Conservation (phyloP, 163 green algal species). For the Volvox carteri region DNA sequence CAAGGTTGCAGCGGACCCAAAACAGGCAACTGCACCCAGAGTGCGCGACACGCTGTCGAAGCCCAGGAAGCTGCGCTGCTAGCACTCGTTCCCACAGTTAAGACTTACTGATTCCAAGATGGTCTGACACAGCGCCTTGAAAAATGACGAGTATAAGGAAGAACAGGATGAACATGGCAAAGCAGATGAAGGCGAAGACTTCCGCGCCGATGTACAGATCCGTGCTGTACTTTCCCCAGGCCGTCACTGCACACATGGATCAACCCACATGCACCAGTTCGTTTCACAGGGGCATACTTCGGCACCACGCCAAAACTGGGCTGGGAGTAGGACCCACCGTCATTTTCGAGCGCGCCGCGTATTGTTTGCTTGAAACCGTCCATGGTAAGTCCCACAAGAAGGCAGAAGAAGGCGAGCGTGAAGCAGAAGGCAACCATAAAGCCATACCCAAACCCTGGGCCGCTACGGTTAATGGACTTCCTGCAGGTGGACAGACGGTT, state of each 20-base stretch:
- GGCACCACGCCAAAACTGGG: too few relatives aligned
- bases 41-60: too few relatives aligned
- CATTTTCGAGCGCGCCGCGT: neutral
- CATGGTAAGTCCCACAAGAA: constrained; percentile 62
- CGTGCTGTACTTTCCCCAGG: constrained; percentile 60
- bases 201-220: constrained; percentile 59
- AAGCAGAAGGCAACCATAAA: constrained; percentile 68
- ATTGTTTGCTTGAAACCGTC: constrained; percentile 55
- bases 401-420: constrained; percentile 61
- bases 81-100: too few relatives aligned
- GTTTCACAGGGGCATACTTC: too few relatives aligned
- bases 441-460: constrained; percentile 65
- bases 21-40: too few relatives aligned
- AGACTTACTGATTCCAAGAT: constrained; percentile 69
- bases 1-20: too few relatives aligned
- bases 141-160: constrained; percentile 60
- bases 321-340: neutral
- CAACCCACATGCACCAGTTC: neutral
- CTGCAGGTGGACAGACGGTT: too few relatives aligned
- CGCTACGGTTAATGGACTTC: constrained; percentile 65
- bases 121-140: constrained; percentile 56
- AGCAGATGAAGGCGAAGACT: constrained; percentile 62
- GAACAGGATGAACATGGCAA: constrained; percentile 61
- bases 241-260: neutral
- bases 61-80: too few relatives aligned